Conservation (phyloP, 2,329 filamentous ascomycete genomes). For the Calonectria leucothoes region DNA sequence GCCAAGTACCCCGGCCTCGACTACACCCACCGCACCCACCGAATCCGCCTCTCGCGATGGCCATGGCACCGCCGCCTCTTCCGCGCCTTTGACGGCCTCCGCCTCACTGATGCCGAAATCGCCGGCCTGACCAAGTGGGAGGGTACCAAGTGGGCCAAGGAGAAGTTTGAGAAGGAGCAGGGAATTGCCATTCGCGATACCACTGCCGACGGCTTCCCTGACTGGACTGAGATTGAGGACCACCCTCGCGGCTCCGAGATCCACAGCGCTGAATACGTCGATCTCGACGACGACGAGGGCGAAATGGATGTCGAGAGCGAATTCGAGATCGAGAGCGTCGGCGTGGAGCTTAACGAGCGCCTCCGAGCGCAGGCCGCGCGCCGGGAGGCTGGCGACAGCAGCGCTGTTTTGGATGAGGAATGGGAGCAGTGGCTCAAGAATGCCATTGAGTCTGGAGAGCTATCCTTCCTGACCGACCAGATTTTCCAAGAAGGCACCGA, state of each 20-base stretch:
- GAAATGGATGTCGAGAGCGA: slow-evolving; percentile 65
- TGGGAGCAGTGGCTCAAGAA: slow-evolving; percentile 83
- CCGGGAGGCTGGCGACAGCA: slow-evolving; percentile 69
- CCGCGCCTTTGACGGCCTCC: slow-evolving; percentile 77
- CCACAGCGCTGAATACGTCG: slow-evolving; percentile 31
- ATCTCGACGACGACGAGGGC: slow-evolving; percentile 44
- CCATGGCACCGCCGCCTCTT: slow-evolving; percentile 82
- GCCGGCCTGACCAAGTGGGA: slow-evolving; percentile 82
- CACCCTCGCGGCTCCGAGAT: slow-evolving; percentile 28
- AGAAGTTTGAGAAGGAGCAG: slow-evolving; percentile 82
- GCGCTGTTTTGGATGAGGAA: slow-evolving; percentile 73
- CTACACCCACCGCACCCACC: slow-evolving; percentile 79
- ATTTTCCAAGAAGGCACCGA: slow-evolving; percentile 45
- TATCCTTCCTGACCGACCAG: slow-evolving; percentile 60
- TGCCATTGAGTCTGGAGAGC: slow-evolving; percentile 71
- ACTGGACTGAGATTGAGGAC: slow-evolving; percentile 58
- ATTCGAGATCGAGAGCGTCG: slow-evolving; percentile 65
- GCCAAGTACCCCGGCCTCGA: slow-evolving; percentile 86
- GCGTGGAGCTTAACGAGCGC: slow-evolving; percentile 72
- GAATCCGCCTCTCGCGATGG: slow-evolving; percentile 81
- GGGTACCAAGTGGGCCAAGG: slow-evolving; percentile 85
- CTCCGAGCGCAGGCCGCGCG: slow-evolving; percentile 72
- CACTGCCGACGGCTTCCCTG: slow-evolving; percentile 73
- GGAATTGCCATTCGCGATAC: slow-evolving; percentile 77
- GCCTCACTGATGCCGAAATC: slow-evolving; percentile 77